These are phyloP conservation scores for Backusella morwellensis DNA, from an alignment of 192 early-diverging fungal genomes.

Conservation along the genomic window DNA sequence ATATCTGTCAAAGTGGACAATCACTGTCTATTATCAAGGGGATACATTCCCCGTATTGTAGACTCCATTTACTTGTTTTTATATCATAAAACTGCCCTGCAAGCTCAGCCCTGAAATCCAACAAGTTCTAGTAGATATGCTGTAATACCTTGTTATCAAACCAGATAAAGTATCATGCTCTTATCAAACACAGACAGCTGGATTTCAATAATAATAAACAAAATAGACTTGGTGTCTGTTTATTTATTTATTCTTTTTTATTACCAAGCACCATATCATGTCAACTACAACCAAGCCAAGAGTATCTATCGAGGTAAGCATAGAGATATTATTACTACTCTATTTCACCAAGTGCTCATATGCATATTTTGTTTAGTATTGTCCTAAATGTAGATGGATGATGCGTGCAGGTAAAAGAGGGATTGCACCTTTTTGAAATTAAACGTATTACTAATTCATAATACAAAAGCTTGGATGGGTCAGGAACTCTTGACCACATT, in stretches of 20 bases:
- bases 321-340: not conserved
- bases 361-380: constrained; percentile 39
- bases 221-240: not conserved
- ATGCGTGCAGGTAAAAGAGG: constrained; percentile 39
- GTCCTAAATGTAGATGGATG: constrained; percentile 57
- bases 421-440: not conserved
- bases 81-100: too few relatives aligned
- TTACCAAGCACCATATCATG: not conserved
- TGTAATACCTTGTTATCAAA: too few relatives aligned
- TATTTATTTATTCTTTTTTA: not conserved
- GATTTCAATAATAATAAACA: too few relatives aligned
- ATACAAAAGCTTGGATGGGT: constrained; percentile 57
- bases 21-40: too few relatives aligned
- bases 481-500: constrained; percentile 73
- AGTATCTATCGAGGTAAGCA: constrained; percentile 32
- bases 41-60: too few relatives aligned
- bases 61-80: too few relatives aligned
- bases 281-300: constrained; percentile 20
- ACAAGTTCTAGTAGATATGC: too few relatives aligned
- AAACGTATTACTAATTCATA: not conserved
- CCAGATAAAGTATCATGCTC: too few relatives aligned
- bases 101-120: too few relatives aligned
- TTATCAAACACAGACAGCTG: too few relatives aligned
- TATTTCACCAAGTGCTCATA: not conserved
- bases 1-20: too few relatives aligned